Base-by-base conservation (phyloP, 495 filamentous ascomycete genomes). In the Lasiosphaeria miniovina region DNA sequence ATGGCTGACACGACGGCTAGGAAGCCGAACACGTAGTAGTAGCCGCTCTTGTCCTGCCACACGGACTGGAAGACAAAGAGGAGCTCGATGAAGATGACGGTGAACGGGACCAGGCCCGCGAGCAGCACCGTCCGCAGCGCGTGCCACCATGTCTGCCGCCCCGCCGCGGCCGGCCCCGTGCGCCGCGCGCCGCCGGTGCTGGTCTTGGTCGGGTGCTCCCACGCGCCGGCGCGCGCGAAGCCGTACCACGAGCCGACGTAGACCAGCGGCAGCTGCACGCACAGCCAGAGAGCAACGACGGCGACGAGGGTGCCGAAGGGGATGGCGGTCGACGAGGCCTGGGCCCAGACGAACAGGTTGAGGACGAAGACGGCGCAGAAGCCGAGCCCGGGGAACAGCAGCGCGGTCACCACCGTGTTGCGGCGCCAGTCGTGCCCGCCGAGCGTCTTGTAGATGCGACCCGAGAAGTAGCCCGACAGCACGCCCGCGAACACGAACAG, bases 21-120 rank as follows among this genome's bases (percentile, higher is more conserved):
- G 79, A 95, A 97, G 8, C 93, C 93, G 73, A 95, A 96, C 43
- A 97, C 86, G 72, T 97, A 97, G 71, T 96, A 96, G 67, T 95
- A 97, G 11, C 90, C 90, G 66, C 86, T 90, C 76, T 96, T 96
- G 67, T 96, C 91, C 69, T 91, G 88, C 91, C 91, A 96, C 10
- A 96, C 67, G 58, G 88, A 92, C 71, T 90, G 89, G 70, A 97
- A 97, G 36, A 97, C 86, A 75, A 94, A 97, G 35, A 96, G 81
- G 6, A 96, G 80, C 73, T 97, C 93, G 65, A 96, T 93, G 68
- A 96, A 97, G 60, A 97, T 88, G 17, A 97, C 91, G 3, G 90
- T 89, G 67, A 97, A 97, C 0, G 93, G 91, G 24, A 95, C 82
- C n/a, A 93, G 65, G 1, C 93, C 93, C 1, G 90, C 90, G 11